phyloP scores from a whole-genome alignment of 2,329 filamentous ascomycete genomes.

The Fusarium abutilonis region DNA sequence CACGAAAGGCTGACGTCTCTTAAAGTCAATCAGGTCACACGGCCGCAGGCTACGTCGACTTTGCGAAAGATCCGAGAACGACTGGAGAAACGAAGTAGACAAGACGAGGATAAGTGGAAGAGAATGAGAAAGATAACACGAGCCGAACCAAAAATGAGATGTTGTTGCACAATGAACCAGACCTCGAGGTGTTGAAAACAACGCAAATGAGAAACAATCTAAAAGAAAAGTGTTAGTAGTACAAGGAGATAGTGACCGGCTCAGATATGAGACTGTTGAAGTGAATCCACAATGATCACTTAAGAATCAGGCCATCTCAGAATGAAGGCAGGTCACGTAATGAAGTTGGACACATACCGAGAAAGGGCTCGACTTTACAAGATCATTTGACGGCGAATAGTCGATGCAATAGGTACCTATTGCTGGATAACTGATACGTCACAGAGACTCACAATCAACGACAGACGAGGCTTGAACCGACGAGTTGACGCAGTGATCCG shows the following conservation, averaged over 20 bases:
- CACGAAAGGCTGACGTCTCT: slow-evolving; percentile 40
- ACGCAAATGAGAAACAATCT: slow-evolving; percentile 37
- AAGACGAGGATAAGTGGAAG: slow-evolving; percentile 29
- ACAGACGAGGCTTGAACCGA: slow-evolving; percentile 34
- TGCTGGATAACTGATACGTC: slow-evolving; percentile 16
- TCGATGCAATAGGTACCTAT: slow-evolving; percentile 1
- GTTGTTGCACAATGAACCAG: slow-evolving; percentile 42
- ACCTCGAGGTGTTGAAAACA: slow-evolving; percentile 35
- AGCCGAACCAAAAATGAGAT: slow-evolving; percentile 32
- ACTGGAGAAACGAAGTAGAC: slow-evolving; percentile 8
- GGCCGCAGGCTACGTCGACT: slow-evolving; percentile 27
- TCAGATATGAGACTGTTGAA: slow-evolving; percentile 24
- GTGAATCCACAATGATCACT: slow-evolving; percentile 30
- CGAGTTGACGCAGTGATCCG: slow-evolving; percentile 22
- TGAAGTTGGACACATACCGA: slow-evolving; percentile 23
- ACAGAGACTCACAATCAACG: slow-evolving; percentile 37
- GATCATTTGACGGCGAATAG: slow-evolving; percentile 11
- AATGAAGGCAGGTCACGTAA: slow-evolving; percentile 5
- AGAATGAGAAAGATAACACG: slow-evolving; percentile 36
- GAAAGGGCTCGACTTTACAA: slow-evolving; percentile 20
- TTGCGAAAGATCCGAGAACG: slow-evolving; percentile 28
- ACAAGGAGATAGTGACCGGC: slow-evolving; percentile 18
- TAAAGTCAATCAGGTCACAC: slow-evolving; percentile 38
- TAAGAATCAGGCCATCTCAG: slow-evolving; percentile 20
- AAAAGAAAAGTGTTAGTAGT: slow-evolving; percentile 33